Conservation (phyloP, 305 asterid species). For the Petunia hybrid region DNA sequence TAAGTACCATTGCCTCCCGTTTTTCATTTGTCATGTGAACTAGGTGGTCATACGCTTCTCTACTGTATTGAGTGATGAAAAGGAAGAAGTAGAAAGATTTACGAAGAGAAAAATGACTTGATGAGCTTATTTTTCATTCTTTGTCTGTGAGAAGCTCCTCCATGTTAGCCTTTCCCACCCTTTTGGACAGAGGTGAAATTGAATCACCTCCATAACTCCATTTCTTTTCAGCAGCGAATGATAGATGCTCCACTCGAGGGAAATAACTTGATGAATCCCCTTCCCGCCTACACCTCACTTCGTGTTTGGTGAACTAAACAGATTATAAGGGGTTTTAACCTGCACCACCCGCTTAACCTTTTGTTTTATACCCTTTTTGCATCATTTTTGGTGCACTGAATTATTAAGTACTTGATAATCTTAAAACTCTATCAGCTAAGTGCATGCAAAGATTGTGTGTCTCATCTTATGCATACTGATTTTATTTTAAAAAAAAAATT, state of each 20-base stretch:
- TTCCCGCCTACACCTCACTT: background rate
- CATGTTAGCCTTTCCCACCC: background rate
- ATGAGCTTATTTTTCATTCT: conserved; percentile 2
- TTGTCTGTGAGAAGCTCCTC: background rate
- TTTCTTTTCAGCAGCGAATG: background rate
- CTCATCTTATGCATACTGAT: background rate
- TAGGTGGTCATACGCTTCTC: conserved; percentile 1
- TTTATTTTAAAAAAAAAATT: background rate
- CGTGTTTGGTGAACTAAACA: background rate
- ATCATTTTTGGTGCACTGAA: background rate
- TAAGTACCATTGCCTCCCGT: background rate
- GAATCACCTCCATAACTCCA: background rate
- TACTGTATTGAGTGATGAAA: background rate
- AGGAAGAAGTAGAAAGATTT: conserved; percentile 22
- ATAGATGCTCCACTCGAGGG: background rate
- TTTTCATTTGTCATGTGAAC: conserved; percentile 2
- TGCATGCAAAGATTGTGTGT: background rate
- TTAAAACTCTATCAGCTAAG: background rate
- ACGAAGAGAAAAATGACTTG: background rate
- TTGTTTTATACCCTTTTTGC: background rate
- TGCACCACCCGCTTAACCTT: background rate
- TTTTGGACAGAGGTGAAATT: background rate
- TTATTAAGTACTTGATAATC: background rate
- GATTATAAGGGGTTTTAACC: background rate
- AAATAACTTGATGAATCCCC: background rate